A percentile compares a stretch with the other conserved stretches of the same genome.
phyloP scores from a whole-genome alignment of 164 flowering plant species.

The Hamamelis virginiana region DNA sequence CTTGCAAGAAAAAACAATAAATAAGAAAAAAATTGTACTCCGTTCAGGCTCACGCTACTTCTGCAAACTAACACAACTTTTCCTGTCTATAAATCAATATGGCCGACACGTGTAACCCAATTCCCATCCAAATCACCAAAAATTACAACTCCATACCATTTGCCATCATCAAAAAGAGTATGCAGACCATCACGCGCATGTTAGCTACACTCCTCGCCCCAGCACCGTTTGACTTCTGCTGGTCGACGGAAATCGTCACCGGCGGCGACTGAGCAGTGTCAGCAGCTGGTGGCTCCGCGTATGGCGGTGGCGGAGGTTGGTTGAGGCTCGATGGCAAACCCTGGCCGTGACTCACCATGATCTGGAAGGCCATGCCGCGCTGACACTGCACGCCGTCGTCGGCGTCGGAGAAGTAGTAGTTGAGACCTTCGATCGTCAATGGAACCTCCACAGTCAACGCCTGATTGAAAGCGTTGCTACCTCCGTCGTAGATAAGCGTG shows the following conservation, averaged over 20 bases:
- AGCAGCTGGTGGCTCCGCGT: slow-evolving; percentile 34
- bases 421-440: slow-evolving; percentile 51
- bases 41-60: too few species aligned
- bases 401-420: slow-evolving; percentile 76
- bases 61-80: too few species aligned
- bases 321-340: slow-evolving; percentile 84
- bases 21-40: too few species aligned
- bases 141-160: background rate
- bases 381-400: slow-evolving; percentile 66
- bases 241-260: slow-evolving; percentile 2
- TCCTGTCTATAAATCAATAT: background rate
- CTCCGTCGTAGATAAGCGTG: slow-evolving; percentile 43
- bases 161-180: background rate
- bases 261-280: slow-evolving; percentile 28
- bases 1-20: too few species aligned
- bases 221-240: slow-evolving; percentile 2
- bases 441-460: slow-evolving; percentile 47
- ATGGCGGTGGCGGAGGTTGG: slow-evolving; percentile 85
- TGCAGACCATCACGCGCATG: slow-evolving; percentile 3
- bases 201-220: background rate
- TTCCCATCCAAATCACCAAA: background rate
- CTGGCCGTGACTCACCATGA: slow-evolving; percentile 54
- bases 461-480: slow-evolving; percentile 28
- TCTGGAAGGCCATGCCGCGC: slow-evolving; percentile 66
- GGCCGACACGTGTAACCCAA: background rate